These are phyloP conservation scores for Saussurea involucrata DNA, from an alignment of 129 eudicot species.

Conservation along the genomic window DNA sequence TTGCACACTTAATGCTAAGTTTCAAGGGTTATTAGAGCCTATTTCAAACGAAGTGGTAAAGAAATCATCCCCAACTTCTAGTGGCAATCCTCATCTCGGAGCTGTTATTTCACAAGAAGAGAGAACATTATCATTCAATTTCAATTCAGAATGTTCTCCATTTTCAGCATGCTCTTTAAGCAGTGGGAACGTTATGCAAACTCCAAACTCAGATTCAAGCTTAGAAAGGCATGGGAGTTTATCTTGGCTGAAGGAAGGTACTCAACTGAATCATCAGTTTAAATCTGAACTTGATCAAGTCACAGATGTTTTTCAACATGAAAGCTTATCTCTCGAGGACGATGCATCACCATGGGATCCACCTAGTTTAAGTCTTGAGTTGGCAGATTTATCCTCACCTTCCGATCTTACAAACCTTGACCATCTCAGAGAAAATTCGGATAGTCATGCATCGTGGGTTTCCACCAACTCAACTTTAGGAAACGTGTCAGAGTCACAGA, in stretches of 20 bases:
- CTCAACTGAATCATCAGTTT: conserved; percentile 13
- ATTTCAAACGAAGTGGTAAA: conserved; percentile 17
- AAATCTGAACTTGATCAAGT: conserved; percentile 40
- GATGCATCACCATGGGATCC: conserved; percentile 44
- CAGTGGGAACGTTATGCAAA: conserved; percentile 70
- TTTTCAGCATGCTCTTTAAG: conserved; percentile 42
- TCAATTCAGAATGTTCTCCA: conserved; percentile 37
- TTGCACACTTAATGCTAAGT: conserved; percentile 17
- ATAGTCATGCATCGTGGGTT: conserved; percentile 39
- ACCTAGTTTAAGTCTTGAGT: conserved; percentile 31
- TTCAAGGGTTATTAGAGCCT: conserved; percentile 18
- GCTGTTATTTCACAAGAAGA: conserved; percentile 25
- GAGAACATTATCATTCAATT: conserved; percentile 11
- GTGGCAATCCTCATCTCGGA: neutral
- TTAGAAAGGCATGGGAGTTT: conserved; percentile 29
- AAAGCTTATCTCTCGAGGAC: conserved; percentile 43
- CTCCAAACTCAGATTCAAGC: conserved; percentile 67
- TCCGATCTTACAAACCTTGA: conserved; percentile 18
- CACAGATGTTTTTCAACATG: conserved; percentile 27
- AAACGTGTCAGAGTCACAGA: conserved; percentile 48
- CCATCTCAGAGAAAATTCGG: conserved; percentile 21
- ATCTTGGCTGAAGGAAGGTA: conserved; percentile 33
- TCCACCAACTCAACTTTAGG: conserved; percentile 45
- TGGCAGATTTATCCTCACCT: conserved; percentile 31
- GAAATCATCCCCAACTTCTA: conserved; percentile 8